phyloP scores from a whole-genome alignment of 371 early-diverging fungal species.

The Quaeritorhiza haematococci region DNA sequence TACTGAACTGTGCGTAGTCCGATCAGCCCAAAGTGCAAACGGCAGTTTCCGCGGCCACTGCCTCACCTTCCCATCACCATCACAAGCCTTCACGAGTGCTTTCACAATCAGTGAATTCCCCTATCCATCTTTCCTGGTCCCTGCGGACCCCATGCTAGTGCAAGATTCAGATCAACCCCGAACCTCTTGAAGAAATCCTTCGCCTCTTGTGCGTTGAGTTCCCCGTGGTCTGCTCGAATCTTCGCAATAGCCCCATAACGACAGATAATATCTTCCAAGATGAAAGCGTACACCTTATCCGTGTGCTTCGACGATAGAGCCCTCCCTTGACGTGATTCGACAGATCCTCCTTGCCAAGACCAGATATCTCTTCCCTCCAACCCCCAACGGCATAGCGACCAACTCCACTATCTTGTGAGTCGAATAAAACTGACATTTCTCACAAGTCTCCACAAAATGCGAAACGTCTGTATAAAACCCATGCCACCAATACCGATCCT shows the following conservation, averaged over 20 bases:
- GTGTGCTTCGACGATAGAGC: neutral
- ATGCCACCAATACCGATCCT: slow-evolving; percentile 7
- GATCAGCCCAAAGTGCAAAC: slow-evolving; percentile 5
- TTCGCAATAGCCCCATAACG: slow-evolving; percentile 2
- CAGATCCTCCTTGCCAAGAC: slow-evolving; percentile 7
- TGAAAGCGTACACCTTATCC: neutral
- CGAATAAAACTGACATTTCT: neutral
- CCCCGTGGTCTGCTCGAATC: slow-evolving; percentile 8
- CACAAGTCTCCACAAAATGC: neutral
- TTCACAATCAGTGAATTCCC: slow-evolving; percentile 3
- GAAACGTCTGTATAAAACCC: neutral
- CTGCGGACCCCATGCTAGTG: slow-evolving; percentile 12
- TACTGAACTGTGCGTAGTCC: neutral
- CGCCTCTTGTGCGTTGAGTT: slow-evolving; percentile 4
- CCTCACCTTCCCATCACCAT: neutral
- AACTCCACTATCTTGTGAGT: slow-evolving; percentile 3
- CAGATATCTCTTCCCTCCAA: slow-evolving; percentile 3
- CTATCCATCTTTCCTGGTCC: slow-evolving; percentile 7
- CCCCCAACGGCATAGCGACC: slow-evolving; percentile 10
- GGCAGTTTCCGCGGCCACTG: neutral
- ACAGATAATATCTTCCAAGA: neutral
- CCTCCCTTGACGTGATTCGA: slow-evolving; percentile 4
- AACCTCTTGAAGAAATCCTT: neutral
- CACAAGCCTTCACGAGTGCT: slow-evolving; percentile 7
- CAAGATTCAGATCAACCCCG: neutral